Evolutionary conservation across 2,329 filamentous ascomycete genomes (phyloP), one percentile per base, ranked within the genome.

Genomic region (Trichoderma sp.): DNA sequence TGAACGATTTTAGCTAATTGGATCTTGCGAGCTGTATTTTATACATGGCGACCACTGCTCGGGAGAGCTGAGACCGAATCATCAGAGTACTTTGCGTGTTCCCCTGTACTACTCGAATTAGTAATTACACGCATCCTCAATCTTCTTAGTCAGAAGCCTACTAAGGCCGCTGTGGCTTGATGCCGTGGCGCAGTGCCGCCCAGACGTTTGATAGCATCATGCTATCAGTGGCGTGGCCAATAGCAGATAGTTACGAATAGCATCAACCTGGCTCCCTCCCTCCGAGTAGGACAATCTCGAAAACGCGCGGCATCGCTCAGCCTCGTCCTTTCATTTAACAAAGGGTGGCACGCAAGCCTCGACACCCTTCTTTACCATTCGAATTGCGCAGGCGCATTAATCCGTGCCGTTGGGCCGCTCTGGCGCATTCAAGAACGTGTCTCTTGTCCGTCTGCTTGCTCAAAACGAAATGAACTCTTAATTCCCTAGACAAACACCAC

Each of bases 381-480:
- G 7, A 52, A 59, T 39, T 67, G 53, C 53, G 52, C 53, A 34
- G 53, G 32, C 64, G 64, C 64, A 42, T 42, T 29, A n/a, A 45
- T n/a, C 13, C n/a, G 12, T 35, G 61, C 61, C 27, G n/a, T 48
- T 35, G 27, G 37, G 37, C 52, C 19, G 19, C 25, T 34, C 57
- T 57, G 61, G 61, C 61, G 61, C 61, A 65, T 34, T 29, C 35
- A 17, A 27, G n/a, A 45, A 17, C 17, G 15, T 50, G 27, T 32
- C 35, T 39, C 64, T 56, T 12, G 6, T 37, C 52, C 39, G 15
- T 37, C 39, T 29, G 29, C 13, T 34, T 22, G 54, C 56, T 52
- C 73, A 73, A 73, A 69, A 75, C 77, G 74, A 72, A 70, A 75
- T 77, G 74, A 72, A 70, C 73, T 67, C 72, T 48, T 53, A 54